Base-by-base conservation (phyloP, 768 basidiomycete genomes). In the Bullera alba region DNA sequence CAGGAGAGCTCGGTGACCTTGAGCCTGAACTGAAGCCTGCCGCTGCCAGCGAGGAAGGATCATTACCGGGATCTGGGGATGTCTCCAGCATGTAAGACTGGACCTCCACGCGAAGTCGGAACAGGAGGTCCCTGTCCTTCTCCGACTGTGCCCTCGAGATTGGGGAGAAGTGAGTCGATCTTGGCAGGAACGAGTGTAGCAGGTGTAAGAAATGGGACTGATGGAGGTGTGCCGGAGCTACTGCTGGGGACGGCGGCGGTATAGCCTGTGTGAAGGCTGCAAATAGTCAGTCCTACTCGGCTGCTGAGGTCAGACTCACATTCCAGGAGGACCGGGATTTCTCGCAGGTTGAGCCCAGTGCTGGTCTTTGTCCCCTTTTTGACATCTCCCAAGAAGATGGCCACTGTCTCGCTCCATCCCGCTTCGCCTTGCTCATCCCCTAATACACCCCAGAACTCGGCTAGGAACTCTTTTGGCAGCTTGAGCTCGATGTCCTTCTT, bases 311-410 rank as follows among this genome's bases (percentile, higher is more conserved):
- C 5, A 7, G 14, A 32, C 64, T 54, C 44, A 62, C 64, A 57
- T 22, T 70, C 66, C n/a, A 72, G 54, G 14, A 72, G 39, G 14
- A 55, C 57, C 2, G 64, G 57, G 26, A 72, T 54, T 37, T 67
- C 66, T 21, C 70, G 53, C 32, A 72, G 48, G 48, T 72, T 72
- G 28, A 68, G 34, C 5, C 68, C 68, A 6, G 54, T 57, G 2
- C 58, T 48, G 10, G 69, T 72, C 50, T 68, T 68, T 12, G 65
- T 70, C 4, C 68, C 70, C 54, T 70, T 72, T 43, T 58, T 63
- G 42, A 61, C 48, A 15, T 58, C 17, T 7, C 56, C 44, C 34
- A 69, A 36, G 46, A 69, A 65, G 17, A 21, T 46, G 4, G 46
- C 12, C 7, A 56, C 54, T 0, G 56, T 28, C 10, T 42, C 14